Evolutionary conservation across 2,329 filamentous ascomycete genomes (phyloP), one percentile per base, ranked within the genome.

Genomic region (Hypoxylon sp.): DNA sequence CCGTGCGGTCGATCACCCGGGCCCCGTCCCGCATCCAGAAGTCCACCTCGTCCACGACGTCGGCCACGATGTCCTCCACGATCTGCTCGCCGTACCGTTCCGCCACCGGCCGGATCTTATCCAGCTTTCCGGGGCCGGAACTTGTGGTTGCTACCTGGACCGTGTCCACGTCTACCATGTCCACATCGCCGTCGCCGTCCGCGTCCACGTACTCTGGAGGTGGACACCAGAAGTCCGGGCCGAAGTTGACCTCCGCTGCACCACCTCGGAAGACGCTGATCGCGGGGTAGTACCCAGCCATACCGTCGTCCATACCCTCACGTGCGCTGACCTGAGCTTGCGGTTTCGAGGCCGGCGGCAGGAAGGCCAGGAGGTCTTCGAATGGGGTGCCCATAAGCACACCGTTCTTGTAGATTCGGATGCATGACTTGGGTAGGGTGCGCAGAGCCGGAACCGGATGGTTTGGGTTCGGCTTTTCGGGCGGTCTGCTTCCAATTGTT

Each of bases 371-470:
- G 1, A 99, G 82, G 60, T 95, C 85, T 48, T 89, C 89, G 68
- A 96, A 99, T 0, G 93, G 85, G 0, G 89, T 92, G 13, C 95
- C 95, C 72, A 96, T 86, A 25, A 88, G 78, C 25, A 86, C 80
- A 3, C 94, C 94, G 63, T 99, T 99, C 69, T 96, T 96, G 79
- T 94, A 97, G 30, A 97, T 79, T 53, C 88, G 89, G 67, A 99
- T 92, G 63, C 82, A 86, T 2, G 90, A 96, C 43, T 89, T 86
- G 0, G 95, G 94, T 3, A 97, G 77, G 1, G 91, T 96, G 35
- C 93, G 87, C 15, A 97, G 76, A n/a, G 89, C 82, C 0, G 90
- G 83, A 8, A 82, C 74, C 3, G 83, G 77, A 67, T 94, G 91
- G 64, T 86, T 91, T 41, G 84, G 87, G 67, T 84, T 86, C 40